phyloP scores from a whole-genome alignment of 2,329 filamentous ascomycete genomes.

The Talaromyces sp. region DNA sequence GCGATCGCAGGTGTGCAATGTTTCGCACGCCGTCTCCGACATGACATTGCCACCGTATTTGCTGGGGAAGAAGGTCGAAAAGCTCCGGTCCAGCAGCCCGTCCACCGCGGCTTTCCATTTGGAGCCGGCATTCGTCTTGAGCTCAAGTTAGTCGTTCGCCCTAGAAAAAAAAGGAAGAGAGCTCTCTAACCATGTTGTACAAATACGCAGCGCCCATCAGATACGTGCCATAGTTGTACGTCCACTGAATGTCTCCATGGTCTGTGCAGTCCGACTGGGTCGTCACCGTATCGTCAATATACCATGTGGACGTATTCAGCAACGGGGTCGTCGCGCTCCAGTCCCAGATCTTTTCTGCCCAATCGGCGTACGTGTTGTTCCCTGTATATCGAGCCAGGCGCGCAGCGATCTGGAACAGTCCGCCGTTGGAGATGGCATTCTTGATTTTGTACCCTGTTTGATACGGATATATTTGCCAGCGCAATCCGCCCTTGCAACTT shows the following conservation, averaged over 20 bases:
- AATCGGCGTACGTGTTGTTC: conserved; percentile 74
- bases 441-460: conserved; percentile 64
- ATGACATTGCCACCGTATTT: conserved; percentile 50
- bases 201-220: conserved; percentile 55
- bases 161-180: conserved; percentile 10
- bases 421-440: conserved; percentile 56
- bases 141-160: not conserved
- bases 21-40: conserved; percentile 65
- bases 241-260: conserved; percentile 53
- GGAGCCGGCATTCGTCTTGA: conserved; percentile 36
- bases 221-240: conserved; percentile 55
- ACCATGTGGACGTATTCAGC: conserved; percentile 46
- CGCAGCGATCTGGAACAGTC: conserved; percentile 56
- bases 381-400: conserved; percentile 73
- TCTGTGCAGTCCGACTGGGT: conserved; percentile 47
- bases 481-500: conserved; percentile 68
- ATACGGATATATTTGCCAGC: conserved; percentile 81
- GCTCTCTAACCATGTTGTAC: conserved; percentile 48
- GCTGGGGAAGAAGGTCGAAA: conserved; percentile 50
- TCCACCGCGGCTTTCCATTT: conserved; percentile 58
- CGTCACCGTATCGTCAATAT: conserved; percentile 54
- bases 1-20: conserved; percentile 57
- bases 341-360: conserved; percentile 65
- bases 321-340: conserved; percentile 53
- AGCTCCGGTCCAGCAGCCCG: conserved; percentile 50